Percentiles rank a stretch among this genome's conserved stretches.
phyloP scores from a whole-genome alignment of 192 early-diverging fungal species.

The Coemansia reversa region DNA sequence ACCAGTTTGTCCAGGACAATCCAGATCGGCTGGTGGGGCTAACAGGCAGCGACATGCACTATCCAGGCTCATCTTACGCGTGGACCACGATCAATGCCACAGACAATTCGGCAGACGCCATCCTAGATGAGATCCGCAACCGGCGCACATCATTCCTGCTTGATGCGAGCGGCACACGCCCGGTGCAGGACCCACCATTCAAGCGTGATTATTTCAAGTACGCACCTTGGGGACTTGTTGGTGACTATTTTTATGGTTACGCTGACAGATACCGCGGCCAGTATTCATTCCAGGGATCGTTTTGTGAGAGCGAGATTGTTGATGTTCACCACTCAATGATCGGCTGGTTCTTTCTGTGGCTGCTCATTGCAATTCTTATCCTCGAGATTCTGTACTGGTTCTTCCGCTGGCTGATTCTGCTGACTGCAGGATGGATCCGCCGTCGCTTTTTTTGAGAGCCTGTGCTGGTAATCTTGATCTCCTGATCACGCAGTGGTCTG shows the following conservation, averaged over 20 bases:
- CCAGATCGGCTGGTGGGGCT: constrained; percentile 55
- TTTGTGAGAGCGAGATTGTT: constrained; percentile 38
- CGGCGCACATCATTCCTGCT: constrained; percentile 62
- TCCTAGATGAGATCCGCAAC: constrained; percentile 58
- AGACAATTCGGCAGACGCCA: constrained; percentile 44
- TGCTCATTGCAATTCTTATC: constrained; percentile 27
- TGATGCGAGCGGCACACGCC: constrained; percentile 65
- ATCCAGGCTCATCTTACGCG: constrained; percentile 56
- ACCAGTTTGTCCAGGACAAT: constrained; percentile 5
- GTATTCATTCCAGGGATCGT: constrained; percentile 67
- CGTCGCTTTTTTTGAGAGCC: constrained; percentile 2
- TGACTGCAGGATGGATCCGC: constrained; percentile 6
- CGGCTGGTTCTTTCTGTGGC: constrained; percentile 49
- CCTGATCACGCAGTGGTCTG: too few relatives aligned
- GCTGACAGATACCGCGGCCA: constrained; percentile 61
- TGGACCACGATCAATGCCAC: constrained; percentile 60
- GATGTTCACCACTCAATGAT: constrained; percentile 57
- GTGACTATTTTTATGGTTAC: constrained; percentile 66
- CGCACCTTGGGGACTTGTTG: too few relatives aligned
- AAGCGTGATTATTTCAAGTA: constrained; percentile 5
- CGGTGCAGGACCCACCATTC: constrained; percentile 43
- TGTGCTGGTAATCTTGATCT: background rate
- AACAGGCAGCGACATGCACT: constrained; percentile 66
- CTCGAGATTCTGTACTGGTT: constrained; percentile 40
- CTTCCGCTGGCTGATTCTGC: constrained; percentile 37